Conservation (phyloP, 2,329 filamentous ascomycete genomes). For the Aplosporella prunicola region DNA sequence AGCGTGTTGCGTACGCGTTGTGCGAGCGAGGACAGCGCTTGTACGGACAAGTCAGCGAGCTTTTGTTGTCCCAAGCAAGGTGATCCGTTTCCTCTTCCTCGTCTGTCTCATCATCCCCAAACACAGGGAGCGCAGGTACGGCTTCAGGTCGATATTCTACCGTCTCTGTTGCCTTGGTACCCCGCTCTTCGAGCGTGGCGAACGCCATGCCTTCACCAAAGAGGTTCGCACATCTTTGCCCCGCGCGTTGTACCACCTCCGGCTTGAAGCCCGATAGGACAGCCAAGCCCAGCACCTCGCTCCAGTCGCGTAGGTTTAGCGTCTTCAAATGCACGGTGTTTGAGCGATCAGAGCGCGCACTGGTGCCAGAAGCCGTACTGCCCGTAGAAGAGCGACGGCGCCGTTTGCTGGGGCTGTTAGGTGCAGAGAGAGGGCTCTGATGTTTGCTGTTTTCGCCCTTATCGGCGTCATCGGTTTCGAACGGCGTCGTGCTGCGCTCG, state of each 20-base stretch:
- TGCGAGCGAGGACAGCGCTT: conserved; percentile 20
- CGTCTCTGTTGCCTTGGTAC: conserved; percentile 19
- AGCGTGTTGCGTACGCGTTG: conserved; percentile 19
- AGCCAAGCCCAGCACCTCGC: conserved; percentile 71
- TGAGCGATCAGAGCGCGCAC: too few relatives aligned
- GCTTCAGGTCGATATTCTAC: conserved; percentile 27
- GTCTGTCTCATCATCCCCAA: background rate
- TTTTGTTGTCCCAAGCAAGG: conserved; percentile 21
- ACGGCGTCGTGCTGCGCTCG: too few relatives aligned
- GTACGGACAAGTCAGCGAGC: conserved; percentile 26
- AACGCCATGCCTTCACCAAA: conserved; percentile 66
- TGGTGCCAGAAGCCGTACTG: too few relatives aligned
- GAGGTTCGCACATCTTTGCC: conserved; percentile 63
- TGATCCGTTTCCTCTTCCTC: background rate
- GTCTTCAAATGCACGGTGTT: background rate
- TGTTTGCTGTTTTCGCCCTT: too few relatives aligned
- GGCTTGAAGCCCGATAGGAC: conserved; percentile 54
- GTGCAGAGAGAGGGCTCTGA: too few relatives aligned
- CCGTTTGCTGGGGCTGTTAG: too few relatives aligned
- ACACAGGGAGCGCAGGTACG: conserved; percentile 14
- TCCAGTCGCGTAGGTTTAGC: conserved; percentile 62
- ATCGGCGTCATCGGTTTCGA: too few relatives aligned
- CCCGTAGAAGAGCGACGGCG: too few relatives aligned
- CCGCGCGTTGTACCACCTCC: conserved; percentile 56
- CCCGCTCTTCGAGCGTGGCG: conserved; percentile 42